phyloP scores from a whole-genome alignment of 75 land plant species.

The Selaginella moellendorffii region DNA sequence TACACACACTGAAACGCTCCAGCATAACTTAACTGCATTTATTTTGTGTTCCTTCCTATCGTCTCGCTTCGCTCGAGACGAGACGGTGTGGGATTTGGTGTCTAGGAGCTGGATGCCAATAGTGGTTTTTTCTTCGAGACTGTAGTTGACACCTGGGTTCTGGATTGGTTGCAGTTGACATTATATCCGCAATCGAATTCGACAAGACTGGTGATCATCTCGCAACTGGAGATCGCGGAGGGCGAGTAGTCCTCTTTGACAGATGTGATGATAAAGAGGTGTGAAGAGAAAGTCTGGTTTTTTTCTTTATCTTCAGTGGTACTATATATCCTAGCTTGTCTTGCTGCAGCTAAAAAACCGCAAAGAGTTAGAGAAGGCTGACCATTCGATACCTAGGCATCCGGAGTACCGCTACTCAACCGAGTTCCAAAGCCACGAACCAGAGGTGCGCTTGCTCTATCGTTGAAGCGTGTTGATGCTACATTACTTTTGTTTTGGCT shows the following conservation, averaged over 20 bases:
- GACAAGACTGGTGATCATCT: conserved; percentile 50
- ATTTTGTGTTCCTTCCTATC: too few species aligned
- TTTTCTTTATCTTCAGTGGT: conserved; percentile 2
- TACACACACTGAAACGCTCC: neutral
- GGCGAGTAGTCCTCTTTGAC: conserved; percentile 64
- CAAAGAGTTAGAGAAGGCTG: conserved; percentile 46
- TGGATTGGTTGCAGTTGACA: conserved; percentile 50
- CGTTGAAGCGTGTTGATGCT: too few species aligned
- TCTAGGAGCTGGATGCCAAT: too few species aligned
- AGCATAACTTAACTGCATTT: too few species aligned
- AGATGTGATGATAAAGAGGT: conserved; percentile 52
- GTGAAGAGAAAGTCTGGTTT: too few species aligned
- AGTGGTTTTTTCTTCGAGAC: too few species aligned
- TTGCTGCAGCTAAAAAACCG: conserved; percentile 20
- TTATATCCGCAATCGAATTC: conserved; percentile 23
- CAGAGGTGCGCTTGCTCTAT: conserved; percentile 43
- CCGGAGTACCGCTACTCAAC: conserved; percentile 58
- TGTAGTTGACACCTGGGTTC: too few species aligned
- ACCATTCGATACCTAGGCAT: conserved; percentile 22
- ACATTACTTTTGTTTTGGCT: neutral
- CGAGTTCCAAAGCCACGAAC: conserved; percentile 88
- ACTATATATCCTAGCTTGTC: neutral
- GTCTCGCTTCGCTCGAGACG: too few species aligned
- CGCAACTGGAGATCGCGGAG: conserved; percentile 72
- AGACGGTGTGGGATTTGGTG: too few species aligned